Conservation (phyloP, 257 asterid species). For the Solanum microdontum region DNA sequence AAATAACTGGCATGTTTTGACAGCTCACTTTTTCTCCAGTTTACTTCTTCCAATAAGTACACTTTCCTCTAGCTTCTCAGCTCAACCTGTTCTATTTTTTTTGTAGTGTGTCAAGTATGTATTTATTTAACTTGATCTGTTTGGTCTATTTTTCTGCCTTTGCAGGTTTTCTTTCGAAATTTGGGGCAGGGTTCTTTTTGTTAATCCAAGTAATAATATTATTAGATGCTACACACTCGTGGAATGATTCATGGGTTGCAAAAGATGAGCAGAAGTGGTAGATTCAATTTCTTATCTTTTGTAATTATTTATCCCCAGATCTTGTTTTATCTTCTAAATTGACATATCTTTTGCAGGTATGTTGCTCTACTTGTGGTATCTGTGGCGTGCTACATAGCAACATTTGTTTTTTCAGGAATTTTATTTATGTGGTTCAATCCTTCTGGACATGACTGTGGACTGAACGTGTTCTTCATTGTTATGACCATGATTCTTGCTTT, state of each 20-base stretch:
- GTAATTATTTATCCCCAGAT: background rate
- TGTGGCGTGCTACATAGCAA: conserved; percentile 60
- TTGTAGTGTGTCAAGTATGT: background rate
- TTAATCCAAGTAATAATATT: conserved; percentile 74
- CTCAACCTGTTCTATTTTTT: background rate
- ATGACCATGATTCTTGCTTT: conserved; percentile 76
- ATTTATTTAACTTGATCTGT: background rate
- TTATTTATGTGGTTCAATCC: conserved; percentile 99
- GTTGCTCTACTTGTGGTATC: conserved; percentile 73
- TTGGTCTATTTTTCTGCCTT: conserved; percentile 1
- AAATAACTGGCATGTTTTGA: background rate
- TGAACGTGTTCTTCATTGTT: conserved; percentile 87
- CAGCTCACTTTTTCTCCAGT: background rate
- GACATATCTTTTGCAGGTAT: conserved; percentile 46
- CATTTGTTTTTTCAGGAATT: conserved; percentile 60
- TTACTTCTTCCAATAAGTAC: background rate
- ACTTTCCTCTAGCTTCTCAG: background rate
- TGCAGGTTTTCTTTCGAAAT: conserved; percentile 77
- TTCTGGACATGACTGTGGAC: conserved; percentile 83
- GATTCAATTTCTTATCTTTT: conserved; percentile 9
- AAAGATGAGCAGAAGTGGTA: conserved; percentile 94
- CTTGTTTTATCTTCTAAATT: background rate
- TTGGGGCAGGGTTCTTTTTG: conserved; percentile 93
- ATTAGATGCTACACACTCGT: conserved; percentile 83
- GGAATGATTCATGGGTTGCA: conserved; percentile 99